These are phyloP conservation scores for Trypethelium eluteriae DNA, from an alignment of 495 filamentous ascomycete genomes.

Conservation along the genomic window DNA sequence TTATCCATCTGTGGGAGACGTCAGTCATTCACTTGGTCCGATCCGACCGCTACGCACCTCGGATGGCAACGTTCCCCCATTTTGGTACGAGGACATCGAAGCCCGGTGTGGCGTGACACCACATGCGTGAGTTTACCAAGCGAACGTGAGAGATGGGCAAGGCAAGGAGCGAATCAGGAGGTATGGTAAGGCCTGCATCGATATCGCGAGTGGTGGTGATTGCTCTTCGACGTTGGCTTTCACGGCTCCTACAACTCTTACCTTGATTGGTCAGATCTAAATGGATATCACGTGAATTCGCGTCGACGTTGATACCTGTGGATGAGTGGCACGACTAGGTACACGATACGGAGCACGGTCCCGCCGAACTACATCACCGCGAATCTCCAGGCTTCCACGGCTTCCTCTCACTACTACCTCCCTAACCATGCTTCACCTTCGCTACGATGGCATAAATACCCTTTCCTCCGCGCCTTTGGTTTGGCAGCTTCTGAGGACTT, in stretches of 20 bases:
- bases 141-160: neutral
- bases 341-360: too few species aligned
- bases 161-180: neutral
- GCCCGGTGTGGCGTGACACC: slow-evolving; percentile 4
- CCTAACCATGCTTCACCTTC: too few species aligned
- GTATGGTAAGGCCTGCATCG: neutral
- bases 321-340: too few species aligned
- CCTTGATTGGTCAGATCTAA: neutral
- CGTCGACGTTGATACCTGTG: neutral
- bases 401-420: too few species aligned
- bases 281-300: neutral
- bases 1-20: neutral
- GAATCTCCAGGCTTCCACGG: too few species aligned
- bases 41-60: neutral
- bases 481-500: neutral
- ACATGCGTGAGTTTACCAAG: neutral
- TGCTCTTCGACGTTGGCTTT: neutral
- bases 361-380: neutral
- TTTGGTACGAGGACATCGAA: slow-evolving; percentile 10
- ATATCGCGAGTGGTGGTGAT: neutral
- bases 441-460: neutral
- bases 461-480: neutral
- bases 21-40: neutral
- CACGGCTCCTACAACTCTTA: neutral
- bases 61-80: slow-evolving; percentile 9